Evolutionary conservation across 192 early-diverging fungal genomes (phyloP).

Genomic region (Coemansia sp.): DNA sequence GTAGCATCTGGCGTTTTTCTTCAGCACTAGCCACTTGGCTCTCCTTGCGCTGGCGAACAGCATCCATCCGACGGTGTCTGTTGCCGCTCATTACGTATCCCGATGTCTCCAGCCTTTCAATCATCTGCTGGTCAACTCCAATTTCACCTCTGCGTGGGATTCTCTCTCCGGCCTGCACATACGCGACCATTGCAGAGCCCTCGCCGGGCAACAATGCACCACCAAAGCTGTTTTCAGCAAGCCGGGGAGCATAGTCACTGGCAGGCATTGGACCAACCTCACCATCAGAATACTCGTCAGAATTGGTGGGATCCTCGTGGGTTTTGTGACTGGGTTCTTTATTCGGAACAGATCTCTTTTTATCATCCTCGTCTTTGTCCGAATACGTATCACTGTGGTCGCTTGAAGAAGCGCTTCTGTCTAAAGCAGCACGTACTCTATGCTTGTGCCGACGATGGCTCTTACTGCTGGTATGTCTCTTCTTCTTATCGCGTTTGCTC

Average conservation of each 20-base stretch:
- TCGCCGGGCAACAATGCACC: constrained; percentile 83
- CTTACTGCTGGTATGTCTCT: neutral
- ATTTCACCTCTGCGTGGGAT: constrained; percentile 98
- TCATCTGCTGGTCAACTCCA: constrained; percentile 82
- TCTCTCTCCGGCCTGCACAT: constrained; percentile 88
- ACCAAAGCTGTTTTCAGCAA: constrained; percentile 62
- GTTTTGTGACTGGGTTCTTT: neutral
- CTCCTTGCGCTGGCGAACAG: constrained; percentile 93
- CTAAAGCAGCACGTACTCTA: constrained; percentile 4
- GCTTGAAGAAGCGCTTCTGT: constrained; percentile 11
- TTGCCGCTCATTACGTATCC: constrained; percentile 98
- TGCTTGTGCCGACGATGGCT: constrained; percentile 10
- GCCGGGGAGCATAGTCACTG: constrained; percentile 1
- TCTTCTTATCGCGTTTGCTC: constrained; percentile 4
- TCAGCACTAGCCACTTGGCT: constrained; percentile 96
- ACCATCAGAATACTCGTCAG: constrained; percentile 16
- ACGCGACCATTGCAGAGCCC: constrained; percentile 87
- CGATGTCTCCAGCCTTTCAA: constrained; percentile 77
- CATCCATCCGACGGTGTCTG: constrained; percentile 92
- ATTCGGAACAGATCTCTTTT: neutral
- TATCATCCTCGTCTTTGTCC: neutral
- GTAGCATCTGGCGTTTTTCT: constrained; percentile 83
- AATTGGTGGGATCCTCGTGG: neutral
- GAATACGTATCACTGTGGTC: constrained; percentile 1
- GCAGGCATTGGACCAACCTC: constrained; percentile 29